Evolutionary conservation across 305 asterid genomes (phyloP), one percentile per base, ranked within the genome.

Genomic region (Fraxinus albicans): DNA sequence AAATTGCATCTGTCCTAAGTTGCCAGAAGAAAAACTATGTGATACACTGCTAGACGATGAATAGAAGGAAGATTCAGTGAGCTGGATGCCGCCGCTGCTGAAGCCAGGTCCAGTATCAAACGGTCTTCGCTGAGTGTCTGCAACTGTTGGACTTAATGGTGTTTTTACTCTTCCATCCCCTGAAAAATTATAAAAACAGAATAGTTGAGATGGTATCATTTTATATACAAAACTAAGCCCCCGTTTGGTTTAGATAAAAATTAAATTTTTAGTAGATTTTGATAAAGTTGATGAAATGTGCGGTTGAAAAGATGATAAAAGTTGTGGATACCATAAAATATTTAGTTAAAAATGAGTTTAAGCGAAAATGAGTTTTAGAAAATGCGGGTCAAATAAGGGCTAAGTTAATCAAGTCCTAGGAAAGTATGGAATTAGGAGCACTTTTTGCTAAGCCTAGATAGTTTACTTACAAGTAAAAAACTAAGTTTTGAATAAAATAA

Each of bases 81-180:
- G 87, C 82, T 89, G 93, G 60, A 85, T 50, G 88, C 82, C 76
- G 34, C 86, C 80, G 17, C 82, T 86, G 58, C 85, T 77, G 44
- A 85, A 88, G 82, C 88, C 90, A 79, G 77, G 84, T 36, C 88
- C 81, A n/a, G 87, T 12, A 63, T 89, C 95, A 83, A 89, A 93
- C 25, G 93, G 90, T 77, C 93, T 86, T 73, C 90, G 91, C 79
- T 87, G 94, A 82, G 87, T 80, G 80, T 87, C 86, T 67, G 89
- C 87, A 70, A 89, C 82, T 53, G 97, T 93, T 77, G 99, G 99
- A 88, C 99, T 96, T 80, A 96, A 86, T 42, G 98, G 97, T 90
- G 84, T 82, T 94, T 96, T 96, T 74, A 85, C 92, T 80, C 95
- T 89, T 82, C 92, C 98, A 72, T 96, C 97, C 36, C 98, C 98